Evolutionary conservation across 441 rosid genomes (phyloP).

Genomic region (Theobroma grandiflorum): DNA sequence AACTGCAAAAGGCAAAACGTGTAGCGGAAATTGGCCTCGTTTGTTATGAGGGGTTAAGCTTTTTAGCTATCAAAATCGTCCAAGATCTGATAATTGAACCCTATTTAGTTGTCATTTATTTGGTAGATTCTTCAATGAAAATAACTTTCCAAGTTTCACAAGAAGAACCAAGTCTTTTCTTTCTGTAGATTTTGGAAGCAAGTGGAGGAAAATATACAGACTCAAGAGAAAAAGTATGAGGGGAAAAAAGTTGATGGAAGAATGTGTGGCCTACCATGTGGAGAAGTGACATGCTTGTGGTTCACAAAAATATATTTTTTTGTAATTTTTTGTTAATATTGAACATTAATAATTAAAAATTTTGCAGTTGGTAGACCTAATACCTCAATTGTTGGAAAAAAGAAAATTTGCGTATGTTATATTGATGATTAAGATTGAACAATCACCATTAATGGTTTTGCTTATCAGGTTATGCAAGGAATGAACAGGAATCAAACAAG

Average conservation of each 20-base stretch:
- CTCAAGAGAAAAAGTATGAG: not conserved
- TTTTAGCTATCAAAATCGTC: conserved; percentile 10
- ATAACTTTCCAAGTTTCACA: not conserved
- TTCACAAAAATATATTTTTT: not conserved
- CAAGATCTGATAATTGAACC: not conserved
- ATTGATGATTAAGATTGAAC: not conserved
- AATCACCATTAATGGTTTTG: not conserved
- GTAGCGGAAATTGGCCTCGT: not conserved
- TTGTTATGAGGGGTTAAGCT: not conserved
- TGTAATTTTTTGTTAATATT: not conserved
- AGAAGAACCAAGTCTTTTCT: not conserved
- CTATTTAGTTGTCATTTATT: conserved; percentile 8
- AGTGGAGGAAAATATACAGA: not conserved
- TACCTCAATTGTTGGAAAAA: not conserved
- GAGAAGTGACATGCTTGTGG: not conserved
- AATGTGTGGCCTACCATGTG: conserved; percentile 18
- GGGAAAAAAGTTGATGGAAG: not conserved
- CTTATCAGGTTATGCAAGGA: no score
- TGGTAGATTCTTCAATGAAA: not conserved
- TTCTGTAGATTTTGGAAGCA: not conserved
- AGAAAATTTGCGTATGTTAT: not conserved
- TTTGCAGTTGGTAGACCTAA: conserved; percentile 14
- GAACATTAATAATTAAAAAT: not conserved
- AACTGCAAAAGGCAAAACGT: not conserved
- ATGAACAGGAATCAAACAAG: not conserved